Percentiles rank a stretch among this genome's conserved stretches.
phyloP scores from a whole-genome alignment of 2,329 filamentous ascomycete species.

The Microascus cirrosus region DNA sequence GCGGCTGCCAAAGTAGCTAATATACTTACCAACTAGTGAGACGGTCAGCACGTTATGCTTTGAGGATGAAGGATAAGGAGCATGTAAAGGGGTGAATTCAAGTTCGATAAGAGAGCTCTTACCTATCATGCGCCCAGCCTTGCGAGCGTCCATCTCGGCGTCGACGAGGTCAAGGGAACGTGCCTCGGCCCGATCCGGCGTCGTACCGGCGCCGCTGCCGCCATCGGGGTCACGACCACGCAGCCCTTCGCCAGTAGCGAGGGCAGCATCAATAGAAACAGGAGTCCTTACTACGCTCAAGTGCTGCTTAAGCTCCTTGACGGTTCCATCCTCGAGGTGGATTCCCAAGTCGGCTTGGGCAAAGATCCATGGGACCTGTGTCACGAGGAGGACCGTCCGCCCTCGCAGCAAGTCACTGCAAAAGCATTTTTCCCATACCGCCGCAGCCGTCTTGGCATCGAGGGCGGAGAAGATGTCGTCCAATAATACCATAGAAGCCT shows the following conservation, averaged over 20 bases:
- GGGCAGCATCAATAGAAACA: slow-evolving; percentile 5
- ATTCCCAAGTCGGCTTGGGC: slow-evolving; percentile 37
- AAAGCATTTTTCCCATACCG: slow-evolving; percentile 46
- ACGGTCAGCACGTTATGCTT: background rate
- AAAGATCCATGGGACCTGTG: slow-evolving; percentile 41
- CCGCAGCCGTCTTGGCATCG: slow-evolving; percentile 44
- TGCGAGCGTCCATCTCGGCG: slow-evolving; percentile 6
- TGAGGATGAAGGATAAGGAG: background rate
- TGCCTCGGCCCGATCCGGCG: background rate
- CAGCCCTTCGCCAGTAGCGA: slow-evolving; percentile 18
- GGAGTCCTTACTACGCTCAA: slow-evolving; percentile 29
- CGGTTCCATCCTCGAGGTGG: slow-evolving; percentile 30
- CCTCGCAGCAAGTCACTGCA: slow-evolving; percentile 41
- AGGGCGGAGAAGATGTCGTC: slow-evolving; percentile 51
- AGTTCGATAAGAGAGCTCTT: background rate
- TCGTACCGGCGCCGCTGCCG: background rate
- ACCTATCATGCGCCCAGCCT: slow-evolving; percentile 6
- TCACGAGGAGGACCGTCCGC: slow-evolving; percentile 45
- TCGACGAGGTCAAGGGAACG: slow-evolving; percentile 7
- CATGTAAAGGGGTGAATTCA: background rate
- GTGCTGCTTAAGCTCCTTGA: slow-evolving; percentile 29
- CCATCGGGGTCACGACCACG: slow-evolving; percentile 3
- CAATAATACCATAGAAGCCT: slow-evolving; percentile 40
- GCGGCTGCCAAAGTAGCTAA: slow-evolving; percentile 34
- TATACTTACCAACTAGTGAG: slow-evolving; percentile 20